Base-by-base conservation (phyloP, 257 asterid species). In the Solanum rostratum region DNA sequence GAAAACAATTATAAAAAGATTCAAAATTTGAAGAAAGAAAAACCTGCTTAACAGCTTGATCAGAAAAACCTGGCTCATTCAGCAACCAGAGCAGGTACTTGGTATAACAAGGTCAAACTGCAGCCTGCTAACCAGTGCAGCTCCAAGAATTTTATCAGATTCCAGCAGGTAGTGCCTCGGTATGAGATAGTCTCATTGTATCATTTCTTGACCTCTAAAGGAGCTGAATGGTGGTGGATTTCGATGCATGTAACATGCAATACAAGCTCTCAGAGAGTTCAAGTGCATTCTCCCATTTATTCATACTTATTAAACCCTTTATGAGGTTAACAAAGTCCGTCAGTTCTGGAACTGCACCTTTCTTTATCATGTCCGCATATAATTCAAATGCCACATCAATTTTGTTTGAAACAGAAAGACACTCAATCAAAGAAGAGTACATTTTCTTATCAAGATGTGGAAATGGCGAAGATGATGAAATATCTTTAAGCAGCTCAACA, bases 281-380 rank as follows among this genome's bases (percentile, higher is more conserved):
- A 90, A 95, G 89, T 49, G 97, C 98, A 81, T 92, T 92, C 83
- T 90, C 97, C 94, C 97, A 94, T 86, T 91, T 90, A 84, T 91
- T 87, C 69, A 83, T 90, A 84, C 88, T 90, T 80, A 91, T 33
- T 89, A 95, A 95, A 71, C 93, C 94, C 89, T 94, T 94, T 55
- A 94, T 83, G 80, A 95, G 93, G 90, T 86, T 85, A 85, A 91
- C 93, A 84, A 94, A 50, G 79, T 86, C 89, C 19, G 84, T 84
- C 63, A 95, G 87, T 74, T 94, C 97, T 15, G 94, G 95, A 90
- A 89, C 76, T 84, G 84, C 91, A 63, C 97, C 99, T 87, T 87
- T 91, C 57, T 86, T 84, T 62, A 86, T 85, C 79, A 93, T 89
- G 66, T 91, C 97, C 73, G 73, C 86, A 76, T 90, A 95, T 68